Evolutionary conservation across 805 yeast genomes (phyloP).

Genomic region (Ogataea sp.): DNA sequence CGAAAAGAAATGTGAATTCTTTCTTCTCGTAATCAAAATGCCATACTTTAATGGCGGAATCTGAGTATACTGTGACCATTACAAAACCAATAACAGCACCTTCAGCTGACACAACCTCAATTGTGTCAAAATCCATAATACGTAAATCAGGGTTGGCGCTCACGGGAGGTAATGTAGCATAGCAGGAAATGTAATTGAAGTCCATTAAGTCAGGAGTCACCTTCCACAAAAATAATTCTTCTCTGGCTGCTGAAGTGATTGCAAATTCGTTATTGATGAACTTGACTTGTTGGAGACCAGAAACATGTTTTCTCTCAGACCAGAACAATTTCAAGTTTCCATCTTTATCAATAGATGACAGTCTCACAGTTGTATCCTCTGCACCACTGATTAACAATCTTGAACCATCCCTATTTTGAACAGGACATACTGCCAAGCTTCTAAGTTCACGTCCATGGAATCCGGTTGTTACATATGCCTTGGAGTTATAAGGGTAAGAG

Average conservation of each 20-base stretch:
- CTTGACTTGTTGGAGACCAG: conserved; percentile 75
- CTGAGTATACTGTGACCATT: conserved; percentile 73
- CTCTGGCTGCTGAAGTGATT: conserved; percentile 69
- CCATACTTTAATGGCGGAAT: conserved; percentile 70
- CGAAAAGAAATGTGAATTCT: conserved; percentile 34
- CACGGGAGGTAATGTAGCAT: conserved; percentile 46
- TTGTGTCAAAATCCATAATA: conserved; percentile 74
- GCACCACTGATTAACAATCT: conserved; percentile 65
- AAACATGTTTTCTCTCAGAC: conserved; percentile 74
- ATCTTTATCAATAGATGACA: conserved; percentile 33
- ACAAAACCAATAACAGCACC: conserved; percentile 34
- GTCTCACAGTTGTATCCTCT: conserved; percentile 75
- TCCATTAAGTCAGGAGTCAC: conserved; percentile 25
- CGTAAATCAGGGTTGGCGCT: conserved; percentile 71
- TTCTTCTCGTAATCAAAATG: conserved; percentile 30
- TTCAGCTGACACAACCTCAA: conserved; percentile 20
- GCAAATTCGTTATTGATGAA: conserved; percentile 45
- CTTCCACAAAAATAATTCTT: conserved; percentile 81
- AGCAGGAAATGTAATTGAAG: conserved; percentile 33
- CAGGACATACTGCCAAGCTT: conserved; percentile 50
- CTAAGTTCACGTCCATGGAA: conserved; percentile 91
- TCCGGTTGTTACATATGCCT: conserved; percentile 43
- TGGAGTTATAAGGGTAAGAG: conserved; percentile 3
- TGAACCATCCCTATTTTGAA: conserved; percentile 19
- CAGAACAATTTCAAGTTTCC: conserved; percentile 44